Evolutionary conservation across 192 early-diverging fungal genomes (phyloP), one percentile per base, ranked within the genome.

Genomic region (Backusella luteola): DNA sequence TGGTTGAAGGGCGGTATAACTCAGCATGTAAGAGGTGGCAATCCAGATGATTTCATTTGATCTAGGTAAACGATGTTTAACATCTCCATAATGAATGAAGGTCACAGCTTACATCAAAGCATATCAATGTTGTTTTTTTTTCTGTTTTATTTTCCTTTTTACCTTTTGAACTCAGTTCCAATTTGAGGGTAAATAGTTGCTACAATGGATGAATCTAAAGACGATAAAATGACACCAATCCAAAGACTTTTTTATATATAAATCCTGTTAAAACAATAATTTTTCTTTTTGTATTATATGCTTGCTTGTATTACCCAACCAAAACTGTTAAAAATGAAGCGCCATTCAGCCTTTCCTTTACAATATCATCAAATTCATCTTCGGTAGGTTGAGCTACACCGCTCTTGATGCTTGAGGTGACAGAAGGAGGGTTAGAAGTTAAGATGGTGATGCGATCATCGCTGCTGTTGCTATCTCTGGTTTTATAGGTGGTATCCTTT

Each of bases 21-120:
- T 91, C 77, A 94, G 76, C 76, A 94, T 82, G 68, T 94, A 95
- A 32, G 88, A 85, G 35, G 89, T 91, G 49, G 90, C 94, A 38
- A 98, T 90, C 96, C 96, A 98, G 2, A 93, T 87, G 35, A 94
- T 87, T 59, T 91, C 87, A 46, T 84, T 84, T 14, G 79, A 84
- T 75, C 80, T 81, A 34, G 6, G 15, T 0, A 38, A 29, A 66
- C 11, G 11, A 39, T 39, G 38, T 39, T 17, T 14, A 44, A 17
- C 15, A 44, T 14, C 14, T 44, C 4, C 42, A 44, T 44, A 44
- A 44, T 44, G 42, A 19, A 44, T 17, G 15, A 44, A 17, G 14
- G 0, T 19, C 42, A 3, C 42, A 0, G 42, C 4, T 17, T 14
- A 14, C 5, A 44, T 44, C 4, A 44, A 44, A 63, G 70, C n/a